A percentile compares a stretch with the other conserved stretches of the same genome.
Conservation (phyloP, 768 basidiomycete species). For the Tylopilus cervinicoccineus region DNA sequence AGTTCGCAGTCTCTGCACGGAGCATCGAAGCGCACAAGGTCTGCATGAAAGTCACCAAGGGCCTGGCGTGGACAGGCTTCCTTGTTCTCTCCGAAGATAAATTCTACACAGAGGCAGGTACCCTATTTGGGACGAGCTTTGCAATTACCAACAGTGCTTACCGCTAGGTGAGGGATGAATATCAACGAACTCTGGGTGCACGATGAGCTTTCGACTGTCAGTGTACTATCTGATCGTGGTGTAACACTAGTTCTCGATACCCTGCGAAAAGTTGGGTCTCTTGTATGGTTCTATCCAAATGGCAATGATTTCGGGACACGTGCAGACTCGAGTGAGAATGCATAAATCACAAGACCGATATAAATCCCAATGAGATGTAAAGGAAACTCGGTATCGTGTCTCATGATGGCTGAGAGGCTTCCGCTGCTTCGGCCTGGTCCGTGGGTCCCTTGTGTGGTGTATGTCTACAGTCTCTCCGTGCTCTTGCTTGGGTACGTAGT, state of each 20-base stretch:
- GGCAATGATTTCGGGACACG: conserved; percentile 7
- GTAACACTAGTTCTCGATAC: conserved; percentile 18
- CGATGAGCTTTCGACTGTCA: neutral
- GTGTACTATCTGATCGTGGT: neutral
- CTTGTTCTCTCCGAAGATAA: conserved; percentile 52
- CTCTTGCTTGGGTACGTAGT: conserved; percentile 25
- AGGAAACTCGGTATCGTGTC: conserved; percentile 4
- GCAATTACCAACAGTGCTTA: neutral
- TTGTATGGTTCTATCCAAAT: conserved; percentile 14
- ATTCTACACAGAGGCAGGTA: conserved; percentile 54
- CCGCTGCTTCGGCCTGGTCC: conserved; percentile 24
- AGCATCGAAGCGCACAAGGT: conserved; percentile 59
- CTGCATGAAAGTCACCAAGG: conserved; percentile 55
- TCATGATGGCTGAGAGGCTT: conserved; percentile 13
- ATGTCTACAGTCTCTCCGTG: conserved; percentile 35
- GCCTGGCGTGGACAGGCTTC: conserved; percentile 58
- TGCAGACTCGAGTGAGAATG: conserved; percentile 21
- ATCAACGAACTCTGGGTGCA: conserved; percentile 14
- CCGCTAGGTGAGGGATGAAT: conserved; percentile 24
- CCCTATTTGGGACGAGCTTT: neutral
- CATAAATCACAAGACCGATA: conserved; percentile 11
- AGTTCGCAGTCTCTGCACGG: conserved; percentile 57
- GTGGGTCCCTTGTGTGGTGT: conserved; percentile 33
- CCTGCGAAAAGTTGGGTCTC: conserved; percentile 5
- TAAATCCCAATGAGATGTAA: conserved; percentile 20